phyloP scores from a whole-genome alignment of 2,329 filamentous ascomycete species.

The Ophiocordyceps australis region DNA sequence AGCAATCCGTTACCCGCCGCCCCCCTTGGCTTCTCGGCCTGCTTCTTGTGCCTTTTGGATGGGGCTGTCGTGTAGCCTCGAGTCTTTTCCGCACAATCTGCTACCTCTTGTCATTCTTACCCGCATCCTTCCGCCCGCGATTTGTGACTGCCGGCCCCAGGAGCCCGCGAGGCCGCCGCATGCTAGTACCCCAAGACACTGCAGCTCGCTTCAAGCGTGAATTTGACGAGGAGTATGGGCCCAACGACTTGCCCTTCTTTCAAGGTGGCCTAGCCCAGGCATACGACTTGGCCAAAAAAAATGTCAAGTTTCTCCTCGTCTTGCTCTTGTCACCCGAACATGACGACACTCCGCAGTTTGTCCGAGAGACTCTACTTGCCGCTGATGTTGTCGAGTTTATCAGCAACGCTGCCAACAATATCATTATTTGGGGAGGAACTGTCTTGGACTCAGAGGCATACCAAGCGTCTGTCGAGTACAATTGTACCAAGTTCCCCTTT shows the following conservation, averaged over 20 bases:
- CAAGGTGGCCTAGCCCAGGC: slow-evolving; percentile 87
- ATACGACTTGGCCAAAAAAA: slow-evolving; percentile 74
- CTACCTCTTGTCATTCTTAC: slow-evolving; percentile 67
- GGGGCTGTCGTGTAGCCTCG: slow-evolving; percentile 56
- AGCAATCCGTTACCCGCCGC: slow-evolving; percentile 47
- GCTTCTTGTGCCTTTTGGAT: slow-evolving; percentile 63
- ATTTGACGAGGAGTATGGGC: slow-evolving; percentile 85
- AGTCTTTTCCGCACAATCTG: slow-evolving; percentile 54
- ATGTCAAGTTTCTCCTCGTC: slow-evolving; percentile 82
- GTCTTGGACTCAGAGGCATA: slow-evolving; percentile 88
- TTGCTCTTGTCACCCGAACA: slow-evolving; percentile 83
- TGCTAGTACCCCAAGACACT: slow-evolving; percentile 71
- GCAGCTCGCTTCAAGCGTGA: slow-evolving; percentile 79
- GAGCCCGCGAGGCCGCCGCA: slow-evolving; percentile 51
- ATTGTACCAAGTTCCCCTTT: slow-evolving; percentile 86
- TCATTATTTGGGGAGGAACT: slow-evolving; percentile 84
- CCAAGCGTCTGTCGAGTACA: slow-evolving; percentile 73
- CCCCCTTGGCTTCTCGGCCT: slow-evolving; percentile 62
- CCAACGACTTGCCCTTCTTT: slow-evolving; percentile 54
- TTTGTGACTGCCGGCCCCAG: slow-evolving; percentile 32
- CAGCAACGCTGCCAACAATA: slow-evolving; percentile 55
- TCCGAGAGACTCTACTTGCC: slow-evolving; percentile 64
- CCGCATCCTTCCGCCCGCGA: slow-evolving; percentile 40
- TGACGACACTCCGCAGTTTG: slow-evolving; percentile 73
- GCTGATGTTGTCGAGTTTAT: slow-evolving; percentile 58